Conservation (phyloP, 2,329 filamentous ascomycete genomes). For the Aspergillus fumigatiaffinis region DNA sequence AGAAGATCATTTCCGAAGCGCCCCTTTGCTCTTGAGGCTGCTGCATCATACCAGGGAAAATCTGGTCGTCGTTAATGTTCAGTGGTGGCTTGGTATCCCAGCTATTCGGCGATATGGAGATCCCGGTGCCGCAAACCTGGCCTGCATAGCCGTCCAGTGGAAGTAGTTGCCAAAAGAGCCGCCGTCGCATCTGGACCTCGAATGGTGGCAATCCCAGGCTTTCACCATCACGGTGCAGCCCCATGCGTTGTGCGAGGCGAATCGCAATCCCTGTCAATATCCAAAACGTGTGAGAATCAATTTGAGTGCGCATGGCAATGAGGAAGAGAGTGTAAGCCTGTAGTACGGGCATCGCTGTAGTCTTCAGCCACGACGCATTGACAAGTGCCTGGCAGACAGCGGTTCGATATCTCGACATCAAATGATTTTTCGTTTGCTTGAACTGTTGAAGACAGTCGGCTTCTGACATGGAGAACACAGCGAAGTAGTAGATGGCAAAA, state of each 20-base stretch:
- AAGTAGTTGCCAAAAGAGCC: conserved; percentile 25
- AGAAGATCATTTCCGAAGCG: conserved; percentile 43
- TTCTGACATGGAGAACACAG: conserved; percentile 15
- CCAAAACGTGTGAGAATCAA: conserved; percentile 49
- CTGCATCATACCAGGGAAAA: conserved; percentile 39
- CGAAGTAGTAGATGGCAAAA: conserved; percentile 22
- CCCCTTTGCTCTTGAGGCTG: conserved; percentile 37
- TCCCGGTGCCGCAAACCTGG: conserved; percentile 26
- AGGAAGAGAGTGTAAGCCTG: conserved; percentile 16
- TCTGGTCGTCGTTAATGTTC: conserved; percentile 32
- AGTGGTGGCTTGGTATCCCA: conserved; percentile 39
- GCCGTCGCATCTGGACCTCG: conserved; percentile 39
- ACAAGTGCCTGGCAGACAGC: conserved; percentile 10
- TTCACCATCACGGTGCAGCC: conserved; percentile 47
- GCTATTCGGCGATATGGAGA: conserved; percentile 7
- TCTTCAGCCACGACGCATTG: conserved; percentile 17
- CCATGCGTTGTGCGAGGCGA: conserved; percentile 46
- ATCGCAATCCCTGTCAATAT: conserved; percentile 46
- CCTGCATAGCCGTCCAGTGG: conserved; percentile 22
- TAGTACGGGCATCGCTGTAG: conserved; percentile 11
- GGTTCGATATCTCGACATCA: conserved; percentile 10
- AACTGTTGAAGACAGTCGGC: conserved; percentile 9
- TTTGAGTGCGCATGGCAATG: conserved; percentile 29
- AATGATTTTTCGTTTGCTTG: not conserved
- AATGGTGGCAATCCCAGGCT: conserved; percentile 43